Base-by-base conservation (phyloP, 2,329 filamentous ascomycete genomes). In the Zalaria sp. region DNA sequence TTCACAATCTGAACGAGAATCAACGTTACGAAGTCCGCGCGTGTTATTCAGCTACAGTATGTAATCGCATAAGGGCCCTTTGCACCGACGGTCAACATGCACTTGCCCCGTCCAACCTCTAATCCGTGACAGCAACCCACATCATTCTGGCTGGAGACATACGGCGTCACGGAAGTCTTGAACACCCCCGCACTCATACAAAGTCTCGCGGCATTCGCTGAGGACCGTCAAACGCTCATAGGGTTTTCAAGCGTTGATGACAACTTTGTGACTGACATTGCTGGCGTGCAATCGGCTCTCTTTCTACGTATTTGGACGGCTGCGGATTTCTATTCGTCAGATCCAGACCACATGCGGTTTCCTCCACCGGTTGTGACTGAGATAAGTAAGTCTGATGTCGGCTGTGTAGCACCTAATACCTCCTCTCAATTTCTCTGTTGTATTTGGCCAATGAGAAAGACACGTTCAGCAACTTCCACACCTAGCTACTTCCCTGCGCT, bases 21-120 rank as follows among this genome's bases (percentile, higher is more conserved):
- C 80, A 81, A 54, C 75, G 87, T 49, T 95, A 96, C 68, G 91
- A 98, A 67, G 73, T 93, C 38, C 79, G 91, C 42, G 71, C 95
- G 45, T 96, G 89, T 65, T 98, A 89, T 88, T 72, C 86, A 46
- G 91, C 91, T 34, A 91, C 81, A 46, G 89, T 94, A 72, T 63
- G 83, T 71, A 28, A 18, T 18, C 18, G 18, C 18, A 18, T 18
- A 18, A 18, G 18, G 18, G 18, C 18, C 18, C 18, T 18, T 18
- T 18, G 18, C 18, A 18, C 18, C 18, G 18, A 18, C 18, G 18
- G 18, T 18, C 18, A 18, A 18, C 18, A 18, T 48, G 37, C 39
- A 27, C 18, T 28, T 9, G 25, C 31, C 38, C 34, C 51, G 53
- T 47, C 53, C 49, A 39, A 11, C 29, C 40, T 18, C 32, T 9